A percentile compares a stretch with the other conserved stretches of the same genome.
These are phyloP conservation scores for Podosphaera aphanis DNA, from an alignment of 2,329 filamentous ascomycete genomes.

Conservation along the genomic window DNA sequence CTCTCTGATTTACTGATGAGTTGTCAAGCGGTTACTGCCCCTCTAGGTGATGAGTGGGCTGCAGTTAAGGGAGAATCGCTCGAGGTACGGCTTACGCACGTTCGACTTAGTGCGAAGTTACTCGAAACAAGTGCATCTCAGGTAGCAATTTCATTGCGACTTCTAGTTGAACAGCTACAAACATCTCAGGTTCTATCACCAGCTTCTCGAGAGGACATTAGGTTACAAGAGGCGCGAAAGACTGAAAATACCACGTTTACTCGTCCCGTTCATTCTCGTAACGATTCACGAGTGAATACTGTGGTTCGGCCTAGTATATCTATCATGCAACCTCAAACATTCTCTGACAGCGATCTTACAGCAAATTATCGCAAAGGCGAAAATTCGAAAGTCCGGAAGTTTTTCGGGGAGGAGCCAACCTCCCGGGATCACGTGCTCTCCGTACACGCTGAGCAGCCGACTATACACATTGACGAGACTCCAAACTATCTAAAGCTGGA, in stretches of 20 bases:
- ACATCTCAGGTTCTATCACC: slow-evolving; percentile 21
- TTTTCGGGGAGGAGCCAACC: slow-evolving; percentile 39
- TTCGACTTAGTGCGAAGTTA: slow-evolving; percentile 52
- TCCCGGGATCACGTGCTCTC: slow-evolving; percentile 5
- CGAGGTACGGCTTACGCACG: slow-evolving; percentile 63
- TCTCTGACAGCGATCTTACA: slow-evolving; percentile 25
- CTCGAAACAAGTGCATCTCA: slow-evolving; percentile 73
- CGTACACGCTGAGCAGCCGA: slow-evolving; percentile 1
- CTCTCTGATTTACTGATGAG: slow-evolving; percentile 71
- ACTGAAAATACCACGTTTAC: slow-evolving; percentile 33
- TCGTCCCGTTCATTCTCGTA: slow-evolving; percentile 27
- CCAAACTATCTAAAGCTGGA: slow-evolving; percentile 72
- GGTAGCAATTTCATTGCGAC: slow-evolving; percentile 66
- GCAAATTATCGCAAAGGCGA: slow-evolving; percentile 34
- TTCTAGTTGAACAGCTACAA: slow-evolving; percentile 62
- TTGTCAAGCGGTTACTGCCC: slow-evolving; percentile 79
- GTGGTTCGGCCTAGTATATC: slow-evolving; percentile 11
- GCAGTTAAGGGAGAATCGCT: slow-evolving; percentile 76
- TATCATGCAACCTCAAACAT: slow-evolving; percentile 30
- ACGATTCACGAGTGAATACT: slow-evolving; percentile 24
- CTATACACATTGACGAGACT: slow-evolving; percentile 35
- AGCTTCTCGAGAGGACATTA: slow-evolving; percentile 15
- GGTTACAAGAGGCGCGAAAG: slow-evolving; percentile 30
- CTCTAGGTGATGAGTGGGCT: slow-evolving; percentile 84
- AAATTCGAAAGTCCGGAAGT: slow-evolving; percentile 39